These are phyloP conservation scores for Fraxinus sp. DNA, from an alignment of 305 asterid genomes.

Conservation along the genomic window DNA sequence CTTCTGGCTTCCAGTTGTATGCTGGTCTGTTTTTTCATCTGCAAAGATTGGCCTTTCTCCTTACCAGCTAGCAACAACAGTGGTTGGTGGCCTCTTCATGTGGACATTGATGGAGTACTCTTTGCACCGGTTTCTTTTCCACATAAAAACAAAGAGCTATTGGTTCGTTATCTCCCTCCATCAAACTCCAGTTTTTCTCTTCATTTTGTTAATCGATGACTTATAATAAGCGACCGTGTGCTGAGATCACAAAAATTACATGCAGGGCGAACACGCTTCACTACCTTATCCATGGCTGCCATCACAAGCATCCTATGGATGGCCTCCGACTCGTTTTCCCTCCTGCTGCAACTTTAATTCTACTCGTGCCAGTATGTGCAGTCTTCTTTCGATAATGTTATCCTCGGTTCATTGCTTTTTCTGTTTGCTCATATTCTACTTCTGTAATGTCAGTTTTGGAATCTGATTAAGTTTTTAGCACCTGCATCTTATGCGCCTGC, in stretches of 20 bases:
- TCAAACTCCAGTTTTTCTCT: neutral
- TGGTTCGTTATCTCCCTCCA: conserved; percentile 42
- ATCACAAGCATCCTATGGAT: conserved; percentile 97
- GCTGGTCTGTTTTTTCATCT: conserved; percentile 51
- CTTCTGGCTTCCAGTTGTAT: conserved; percentile 77
- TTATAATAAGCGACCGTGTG: neutral
- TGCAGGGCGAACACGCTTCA: conserved; percentile 82
- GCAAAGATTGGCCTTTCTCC: conserved; percentile 40
- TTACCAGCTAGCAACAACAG: conserved; percentile 45
- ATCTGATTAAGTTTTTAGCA: conserved; percentile 38
- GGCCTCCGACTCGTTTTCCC: conserved; percentile 88
- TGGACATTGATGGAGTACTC: conserved; percentile 87
- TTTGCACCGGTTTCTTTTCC: conserved; percentile 84
- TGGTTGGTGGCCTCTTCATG: conserved; percentile 46
- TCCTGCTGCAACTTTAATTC: conserved; percentile 74
- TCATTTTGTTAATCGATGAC: neutral
- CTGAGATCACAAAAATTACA: neutral
- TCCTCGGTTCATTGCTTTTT: neutral
- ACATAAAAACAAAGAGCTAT: conserved; percentile 66
- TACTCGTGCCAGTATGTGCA: conserved; percentile 57
- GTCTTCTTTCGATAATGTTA: neutral
- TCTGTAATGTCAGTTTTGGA: conserved; percentile 48
- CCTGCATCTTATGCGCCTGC: conserved; percentile 53
- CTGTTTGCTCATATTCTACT: neutral
- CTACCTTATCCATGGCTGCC: conserved; percentile 91